These are phyloP conservation scores for Fusarium nematophilum DNA, from an alignment of 2,329 filamentous ascomycete genomes.

Conservation along the genomic window DNA sequence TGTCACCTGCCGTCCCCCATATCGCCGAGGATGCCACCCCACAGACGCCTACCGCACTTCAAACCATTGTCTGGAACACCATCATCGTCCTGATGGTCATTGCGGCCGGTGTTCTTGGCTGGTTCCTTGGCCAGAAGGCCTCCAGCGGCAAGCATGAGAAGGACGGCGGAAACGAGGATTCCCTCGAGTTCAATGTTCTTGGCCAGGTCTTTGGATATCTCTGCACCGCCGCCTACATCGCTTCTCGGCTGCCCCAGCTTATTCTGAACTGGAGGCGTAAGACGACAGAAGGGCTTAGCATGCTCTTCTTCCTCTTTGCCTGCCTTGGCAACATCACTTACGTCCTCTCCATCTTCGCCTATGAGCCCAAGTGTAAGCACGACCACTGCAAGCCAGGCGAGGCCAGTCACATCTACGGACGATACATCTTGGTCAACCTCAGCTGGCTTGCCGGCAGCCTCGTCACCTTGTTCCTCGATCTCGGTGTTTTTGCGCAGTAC, in stretches of 20 bases:
- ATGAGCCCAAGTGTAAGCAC: slow-evolving; percentile 76
- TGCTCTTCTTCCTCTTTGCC: slow-evolving; percentile 96
- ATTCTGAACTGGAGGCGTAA: slow-evolving; percentile 93
- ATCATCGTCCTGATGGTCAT: slow-evolving; percentile 84
- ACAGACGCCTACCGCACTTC: slow-evolving; percentile 62
- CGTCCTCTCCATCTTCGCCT: slow-evolving; percentile 91
- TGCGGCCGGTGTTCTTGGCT: slow-evolving; percentile 84
- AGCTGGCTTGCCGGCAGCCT: slow-evolving; percentile 92
- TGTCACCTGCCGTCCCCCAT: slow-evolving; percentile 87
- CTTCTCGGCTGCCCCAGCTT: slow-evolving; percentile 88
- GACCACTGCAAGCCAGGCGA: slow-evolving; percentile 73
- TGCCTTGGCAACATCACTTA: slow-evolving; percentile 96
- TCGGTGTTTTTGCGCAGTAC: slow-evolving; percentile 90
- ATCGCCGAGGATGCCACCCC: slow-evolving; percentile 62
- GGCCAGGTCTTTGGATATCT: slow-evolving; percentile 96
- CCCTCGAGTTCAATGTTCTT: slow-evolving; percentile 75
- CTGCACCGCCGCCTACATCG: slow-evolving; percentile 89
- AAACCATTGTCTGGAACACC: slow-evolving; percentile 77
- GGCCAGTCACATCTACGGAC: slow-evolving; percentile 73
- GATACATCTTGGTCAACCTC: slow-evolving; percentile 89
- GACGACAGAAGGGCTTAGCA: slow-evolving; percentile 90
- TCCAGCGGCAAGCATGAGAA: slow-evolving; percentile 54
- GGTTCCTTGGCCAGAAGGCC: slow-evolving; percentile 72
- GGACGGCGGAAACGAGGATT: slow-evolving; percentile 55
- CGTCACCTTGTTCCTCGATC: slow-evolving; percentile 86